phyloP scores from a whole-genome alignment of 2,329 filamentous ascomycete species.

The Aspergillus niger region DNA sequence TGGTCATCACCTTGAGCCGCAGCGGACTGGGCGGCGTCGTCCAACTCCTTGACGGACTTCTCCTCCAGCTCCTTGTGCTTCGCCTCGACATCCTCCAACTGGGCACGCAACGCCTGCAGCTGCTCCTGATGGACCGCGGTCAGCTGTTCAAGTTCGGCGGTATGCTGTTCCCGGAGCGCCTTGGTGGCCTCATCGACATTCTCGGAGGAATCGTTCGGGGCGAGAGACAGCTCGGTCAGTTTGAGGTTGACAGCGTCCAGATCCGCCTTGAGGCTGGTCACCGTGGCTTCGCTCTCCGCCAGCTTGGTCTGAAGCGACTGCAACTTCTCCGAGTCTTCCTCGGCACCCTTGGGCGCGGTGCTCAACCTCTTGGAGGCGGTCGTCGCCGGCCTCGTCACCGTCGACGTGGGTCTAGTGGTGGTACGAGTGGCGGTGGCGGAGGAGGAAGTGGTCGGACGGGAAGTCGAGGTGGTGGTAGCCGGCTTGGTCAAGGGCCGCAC shows the following conservation, averaged over 20 bases:
- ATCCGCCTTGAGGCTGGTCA: slow-evolving; percentile 36
- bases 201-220: slow-evolving; percentile 26
- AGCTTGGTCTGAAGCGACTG: slow-evolving; percentile 39
- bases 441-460: slow-evolving; percentile 29
- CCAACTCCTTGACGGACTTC: slow-evolving; percentile 40
- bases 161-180: slow-evolving; percentile 33
- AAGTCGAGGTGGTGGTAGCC: slow-evolving; percentile 25
- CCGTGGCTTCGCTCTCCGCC: slow-evolving; percentile 39
- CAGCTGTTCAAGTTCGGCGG: slow-evolving; percentile 37
- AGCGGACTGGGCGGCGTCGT: slow-evolving; percentile 41
- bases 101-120: slow-evolving; percentile 34
- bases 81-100: slow-evolving; percentile 39
- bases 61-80: slow-evolving; percentile 41
- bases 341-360: slow-evolving; percentile 33
- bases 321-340: slow-evolving; percentile 37
- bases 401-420: slow-evolving; percentile 22
- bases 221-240: slow-evolving; percentile 33
- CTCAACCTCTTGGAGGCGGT: slow-evolving; percentile 39
- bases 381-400: slow-evolving; percentile 19
- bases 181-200: slow-evolving; percentile 27
- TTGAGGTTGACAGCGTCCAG: slow-evolving; percentile 40
- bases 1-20: slow-evolving; percentile 39
- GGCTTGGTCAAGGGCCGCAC: slow-evolving; percentile 30
- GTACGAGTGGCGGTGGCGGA: slow-evolving; percentile 24
- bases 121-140: slow-evolving; percentile 35